Percentiles rank a stretch among this genome's conserved stretches.
Conservation (phyloP, 208 protist genomes). For the Leishmania mexicana region DNA sequence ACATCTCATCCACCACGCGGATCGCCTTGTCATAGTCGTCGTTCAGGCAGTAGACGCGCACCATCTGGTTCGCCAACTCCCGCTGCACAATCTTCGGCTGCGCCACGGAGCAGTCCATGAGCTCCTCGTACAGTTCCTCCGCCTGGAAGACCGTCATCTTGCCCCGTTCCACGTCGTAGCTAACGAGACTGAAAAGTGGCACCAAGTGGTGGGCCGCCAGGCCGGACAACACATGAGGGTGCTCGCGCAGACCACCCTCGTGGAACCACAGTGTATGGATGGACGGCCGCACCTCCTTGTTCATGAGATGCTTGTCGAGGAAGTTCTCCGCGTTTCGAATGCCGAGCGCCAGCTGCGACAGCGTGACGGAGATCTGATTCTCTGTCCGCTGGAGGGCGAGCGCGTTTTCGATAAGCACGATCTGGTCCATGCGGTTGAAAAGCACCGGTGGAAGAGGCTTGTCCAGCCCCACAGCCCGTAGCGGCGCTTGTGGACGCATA, state of each 20-base stretch:
- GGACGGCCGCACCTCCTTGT: constrained; percentile 77
- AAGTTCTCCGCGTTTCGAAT: constrained; percentile 90
- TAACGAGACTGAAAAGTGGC: constrained; percentile 86
- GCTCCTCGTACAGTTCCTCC: constrained; percentile 84
- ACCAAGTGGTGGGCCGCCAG: constrained; percentile 88
- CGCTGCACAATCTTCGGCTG: constrained; percentile 89
- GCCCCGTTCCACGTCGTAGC: constrained; percentile 86
- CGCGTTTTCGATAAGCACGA: constrained; percentile 86
- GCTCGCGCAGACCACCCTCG: constrained; percentile 74
- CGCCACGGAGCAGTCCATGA: constrained; percentile 89
- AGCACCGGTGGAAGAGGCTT: constrained; percentile 75
- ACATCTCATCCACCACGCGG: constrained; percentile 83
- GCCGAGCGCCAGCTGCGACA: constrained; percentile 82
- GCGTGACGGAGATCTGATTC: constrained; percentile 81
- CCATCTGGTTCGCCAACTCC: constrained; percentile 90
- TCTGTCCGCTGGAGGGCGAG: constrained; percentile 83
- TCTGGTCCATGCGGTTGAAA: constrained; percentile 84
- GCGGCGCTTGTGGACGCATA: constrained; percentile 59
- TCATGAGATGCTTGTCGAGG: constrained; percentile 79
- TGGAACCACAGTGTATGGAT: constrained; percentile 89
- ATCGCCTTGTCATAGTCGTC: constrained; percentile 78
- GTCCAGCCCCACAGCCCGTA: constrained; percentile 73
- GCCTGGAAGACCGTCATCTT: constrained; percentile 82
- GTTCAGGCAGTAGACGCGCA: constrained; percentile 80
- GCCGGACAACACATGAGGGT: constrained; percentile 78